phyloP scores from a whole-genome alignment of 2,329 filamentous ascomycete genomes.

The Plenodomus lindquistii region DNA sequence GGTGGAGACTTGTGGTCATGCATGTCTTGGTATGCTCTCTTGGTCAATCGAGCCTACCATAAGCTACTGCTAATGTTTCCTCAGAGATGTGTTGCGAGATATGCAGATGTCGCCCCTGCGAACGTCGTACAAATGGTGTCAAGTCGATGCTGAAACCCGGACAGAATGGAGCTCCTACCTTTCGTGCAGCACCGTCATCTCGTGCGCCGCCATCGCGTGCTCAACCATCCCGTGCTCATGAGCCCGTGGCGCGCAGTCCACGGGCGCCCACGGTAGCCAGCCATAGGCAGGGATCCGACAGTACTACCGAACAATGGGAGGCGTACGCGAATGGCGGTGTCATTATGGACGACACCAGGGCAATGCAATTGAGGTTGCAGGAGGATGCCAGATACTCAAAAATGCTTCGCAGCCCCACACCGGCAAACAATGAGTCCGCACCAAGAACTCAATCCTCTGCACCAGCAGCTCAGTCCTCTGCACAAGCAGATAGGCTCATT shows the following conservation, averaged over 20 bases:
- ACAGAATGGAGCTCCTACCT: constrained; percentile 4
- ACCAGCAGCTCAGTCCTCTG: neutral
- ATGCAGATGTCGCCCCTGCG: constrained; percentile 35
- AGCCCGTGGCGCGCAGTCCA: neutral
- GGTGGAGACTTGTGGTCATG: constrained; percentile 32
- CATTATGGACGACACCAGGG: constrained; percentile 24
- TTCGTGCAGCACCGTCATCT: constrained; percentile 1
- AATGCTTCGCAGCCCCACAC: constrained; percentile 1
- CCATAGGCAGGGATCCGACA: neutral
- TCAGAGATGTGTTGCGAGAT: constrained; percentile 27
- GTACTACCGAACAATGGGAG: constrained; percentile 12
- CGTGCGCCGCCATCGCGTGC: no score
- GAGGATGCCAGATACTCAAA: constrained; percentile 15
- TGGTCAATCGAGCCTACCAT: neutral
- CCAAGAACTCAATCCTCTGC: no score
- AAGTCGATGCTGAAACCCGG: constrained; percentile 30
- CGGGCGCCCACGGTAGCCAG: neutral
- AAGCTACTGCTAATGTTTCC: neutral
- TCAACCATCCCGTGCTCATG: neutral
- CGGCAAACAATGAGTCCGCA: neutral
- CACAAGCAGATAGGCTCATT: constrained; percentile 13
- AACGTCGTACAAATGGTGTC: constrained; percentile 24
- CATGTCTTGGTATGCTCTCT: constrained; percentile 23
- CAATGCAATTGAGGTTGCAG: constrained; percentile 14
- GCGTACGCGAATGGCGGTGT: constrained; percentile 10